Evolutionary conservation across 2,329 filamentous ascomycete genomes (phyloP).

Genomic region (Endoconidiophora laricicola): DNA sequence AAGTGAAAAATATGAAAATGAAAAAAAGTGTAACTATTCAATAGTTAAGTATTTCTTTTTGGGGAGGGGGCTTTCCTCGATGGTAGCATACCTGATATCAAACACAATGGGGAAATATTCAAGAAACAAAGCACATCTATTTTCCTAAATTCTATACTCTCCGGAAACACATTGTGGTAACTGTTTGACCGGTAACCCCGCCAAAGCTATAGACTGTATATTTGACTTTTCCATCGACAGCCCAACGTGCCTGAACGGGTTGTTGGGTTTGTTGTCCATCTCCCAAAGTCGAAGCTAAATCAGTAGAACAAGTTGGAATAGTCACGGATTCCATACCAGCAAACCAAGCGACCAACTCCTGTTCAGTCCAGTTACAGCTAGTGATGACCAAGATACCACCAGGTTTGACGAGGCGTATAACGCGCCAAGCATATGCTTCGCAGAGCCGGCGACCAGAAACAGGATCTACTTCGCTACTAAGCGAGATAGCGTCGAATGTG

Average conservation of each 20-base stretch:
- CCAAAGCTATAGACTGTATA: slow-evolving; percentile 85
- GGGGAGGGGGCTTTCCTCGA: no score
- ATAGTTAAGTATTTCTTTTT: no score
- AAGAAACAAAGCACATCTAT: no score
- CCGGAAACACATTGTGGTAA: slow-evolving; percentile 72
- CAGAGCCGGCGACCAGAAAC: slow-evolving; percentile 42
- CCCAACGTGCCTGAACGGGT: slow-evolving; percentile 24
- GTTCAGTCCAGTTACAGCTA: slow-evolving; percentile 96
- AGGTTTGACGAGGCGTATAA: slow-evolving; percentile 49
- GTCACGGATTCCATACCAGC: slow-evolving; percentile 16
- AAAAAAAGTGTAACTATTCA: no score
- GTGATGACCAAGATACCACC: slow-evolving; percentile 71
- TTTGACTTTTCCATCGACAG: slow-evolving; percentile 49
- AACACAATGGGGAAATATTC: no score
- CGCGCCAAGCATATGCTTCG: slow-evolving; percentile 57
- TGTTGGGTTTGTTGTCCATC: neutral
- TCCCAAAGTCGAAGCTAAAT: slow-evolving; percentile 19
- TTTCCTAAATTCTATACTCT: slow-evolving; percentile 18
- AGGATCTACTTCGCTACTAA: slow-evolving; percentile 41
- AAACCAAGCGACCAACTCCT: slow-evolving; percentile 71
- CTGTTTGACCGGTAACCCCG: slow-evolving; percentile 71
- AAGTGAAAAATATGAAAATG: no score
- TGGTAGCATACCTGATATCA: no score
- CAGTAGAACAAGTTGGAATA: no score
- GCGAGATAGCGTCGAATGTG: slow-evolving; percentile 85